phyloP scores from a whole-genome alignment of 1,284 basidiomycete species.

The Trichosporon asahii region DNA sequence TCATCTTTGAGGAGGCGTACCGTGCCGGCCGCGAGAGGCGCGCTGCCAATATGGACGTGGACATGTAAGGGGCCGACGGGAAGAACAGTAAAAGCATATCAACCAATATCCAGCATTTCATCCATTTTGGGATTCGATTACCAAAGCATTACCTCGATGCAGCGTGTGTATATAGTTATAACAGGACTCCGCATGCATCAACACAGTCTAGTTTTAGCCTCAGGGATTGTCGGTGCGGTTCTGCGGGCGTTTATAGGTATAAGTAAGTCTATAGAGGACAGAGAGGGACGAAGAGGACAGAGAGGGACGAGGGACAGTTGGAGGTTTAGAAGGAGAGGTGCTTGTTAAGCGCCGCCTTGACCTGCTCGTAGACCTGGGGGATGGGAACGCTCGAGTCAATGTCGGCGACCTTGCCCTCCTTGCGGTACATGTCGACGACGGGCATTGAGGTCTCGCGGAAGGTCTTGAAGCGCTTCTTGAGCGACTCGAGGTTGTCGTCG shows the following conservation, averaged over 20 bases:
- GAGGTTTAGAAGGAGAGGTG: conserved; percentile 26
- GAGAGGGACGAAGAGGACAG: neutral
- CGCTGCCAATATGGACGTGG: conserved; percentile 18
- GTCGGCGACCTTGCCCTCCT: conserved; percentile 70
- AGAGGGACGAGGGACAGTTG: neutral
- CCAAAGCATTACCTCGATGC: conserved; percentile 15
- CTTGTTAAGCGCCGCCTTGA: conserved; percentile 59
- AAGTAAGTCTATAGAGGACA: conserved; percentile 2
- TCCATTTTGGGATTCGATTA: neutral
- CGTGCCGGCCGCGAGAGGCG: conserved; percentile 32
- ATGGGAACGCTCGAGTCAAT: conserved; percentile 72
- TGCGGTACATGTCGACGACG: conserved; percentile 81
- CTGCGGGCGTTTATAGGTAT: neutral
- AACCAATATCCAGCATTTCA: conserved; percentile 15
- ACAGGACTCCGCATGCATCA: conserved; percentile 1
- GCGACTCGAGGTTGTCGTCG: conserved; percentile 93
- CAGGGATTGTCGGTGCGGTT: neutral
- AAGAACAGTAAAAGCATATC: neutral
- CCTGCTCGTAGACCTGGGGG: conserved; percentile 67
- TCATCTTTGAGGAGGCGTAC: conserved; percentile 60
- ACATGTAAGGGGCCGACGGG: neutral
- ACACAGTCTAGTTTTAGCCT: neutral
- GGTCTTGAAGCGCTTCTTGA: conserved; percentile 89
- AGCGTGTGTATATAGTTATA: neutral
- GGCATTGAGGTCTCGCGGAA: conserved; percentile 94